Base-by-base conservation (phyloP, 2,329 filamentous ascomycete genomes). In the Ascochyta viciae-villosae region DNA sequence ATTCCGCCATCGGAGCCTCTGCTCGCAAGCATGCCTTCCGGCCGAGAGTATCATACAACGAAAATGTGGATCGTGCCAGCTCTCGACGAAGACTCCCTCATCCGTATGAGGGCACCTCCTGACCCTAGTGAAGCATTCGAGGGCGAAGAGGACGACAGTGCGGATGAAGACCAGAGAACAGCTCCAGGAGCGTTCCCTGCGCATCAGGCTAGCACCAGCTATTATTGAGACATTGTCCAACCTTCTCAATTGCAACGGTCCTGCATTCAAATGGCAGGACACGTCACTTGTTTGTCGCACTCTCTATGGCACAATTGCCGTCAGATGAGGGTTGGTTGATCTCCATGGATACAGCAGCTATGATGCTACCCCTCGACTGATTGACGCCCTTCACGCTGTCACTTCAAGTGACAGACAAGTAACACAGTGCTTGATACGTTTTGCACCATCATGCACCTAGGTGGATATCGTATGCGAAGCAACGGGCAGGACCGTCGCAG, bases 11-110 rank as follows among this genome's bases (percentile, higher is more conserved):
- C 85, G 4, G 88, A 87, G 13, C 85, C 89, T 0, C 78, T 97
- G 9, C 77, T 96, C 4, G 84, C 90, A 6, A 88, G 86, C 58
- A 89, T 98, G 79, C 94, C 95, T 0, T 94, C 90, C 1, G 94
- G 94, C 1, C 86, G 94, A 60, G 93, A 97, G 67, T 92, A 96
- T 49, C 89, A 96, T 50, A 83, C 81, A 0, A 79, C 91, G 33
- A 88, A 88, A 67, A 81, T 86, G 0, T 97, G 87, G 65, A 80
- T 83, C 6, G 84, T 86, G 0, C 89, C 89, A 0, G 73, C 77
- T 1, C 77, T 97, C 10, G 89, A 89, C 39, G 80, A 83, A 10
- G 83, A 87, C 26, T 79, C 84, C 0, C 77, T 98, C 10, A 67
- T 79, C 9, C 77, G 78, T 12, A 84, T 88, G 83, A 78, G 85